Evolutionary conservation across 2,329 filamentous ascomycete species (phyloP).

Genomic region (Pseudogymnoascus sp.): DNA sequence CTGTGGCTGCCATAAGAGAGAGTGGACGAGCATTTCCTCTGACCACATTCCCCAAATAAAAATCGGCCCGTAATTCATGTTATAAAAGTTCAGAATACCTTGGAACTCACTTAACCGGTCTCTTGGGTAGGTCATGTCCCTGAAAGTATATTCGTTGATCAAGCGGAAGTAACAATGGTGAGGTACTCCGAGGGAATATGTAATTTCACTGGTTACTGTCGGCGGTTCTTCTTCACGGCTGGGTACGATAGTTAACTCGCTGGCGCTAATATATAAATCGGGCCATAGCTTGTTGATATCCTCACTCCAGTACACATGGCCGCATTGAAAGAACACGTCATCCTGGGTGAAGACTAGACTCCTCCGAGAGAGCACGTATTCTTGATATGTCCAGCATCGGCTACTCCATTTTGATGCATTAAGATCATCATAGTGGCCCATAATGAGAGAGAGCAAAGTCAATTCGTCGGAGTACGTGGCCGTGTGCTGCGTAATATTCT

Average conservation of each 20-base stretch:
- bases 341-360: neutral
- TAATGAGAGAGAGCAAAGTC: neutral
- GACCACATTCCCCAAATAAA: neutral
- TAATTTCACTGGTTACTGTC: neutral
- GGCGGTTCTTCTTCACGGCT: neutral
- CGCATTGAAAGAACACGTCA: neutral
- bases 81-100: neutral
- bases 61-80: neutral
- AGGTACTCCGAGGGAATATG: neutral
- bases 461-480: neutral
- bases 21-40: neutral
- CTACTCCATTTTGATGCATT: neutral
- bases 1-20: neutral
- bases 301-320: neutral
- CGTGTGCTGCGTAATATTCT: neutral
- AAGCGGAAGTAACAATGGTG: neutral
- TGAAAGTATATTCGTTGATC: neutral
- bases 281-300: neutral
- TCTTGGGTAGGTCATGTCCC: neutral
- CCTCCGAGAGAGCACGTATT: neutral
- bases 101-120: neutral
- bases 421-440: neutral
- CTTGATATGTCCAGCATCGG: neutral
- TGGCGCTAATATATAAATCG: neutral
- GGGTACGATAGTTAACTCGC: neutral